Evolutionary conservation across 208 protist species (phyloP), one percentile per base, ranked within the genome.

Genomic region (Trypanosoma rangeli): DNA sequence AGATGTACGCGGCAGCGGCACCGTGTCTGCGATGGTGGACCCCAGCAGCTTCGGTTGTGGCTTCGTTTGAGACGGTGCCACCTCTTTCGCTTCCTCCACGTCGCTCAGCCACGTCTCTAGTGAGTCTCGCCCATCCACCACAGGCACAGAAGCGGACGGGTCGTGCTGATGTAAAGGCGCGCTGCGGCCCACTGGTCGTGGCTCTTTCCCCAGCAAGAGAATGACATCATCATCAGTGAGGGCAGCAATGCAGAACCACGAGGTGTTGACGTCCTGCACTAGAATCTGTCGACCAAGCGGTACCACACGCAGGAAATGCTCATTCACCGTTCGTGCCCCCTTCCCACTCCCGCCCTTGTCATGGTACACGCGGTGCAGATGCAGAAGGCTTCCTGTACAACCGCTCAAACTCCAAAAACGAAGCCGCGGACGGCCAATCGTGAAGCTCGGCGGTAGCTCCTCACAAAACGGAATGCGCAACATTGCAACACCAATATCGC

Each of bases 81-180:
- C 50, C 24, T 53, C 44, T 31, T 50, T 55, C 29, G 39, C 55
- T 3, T 54, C 42, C 49, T 78, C 63, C 49, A 84, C 53, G 20
- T 80, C 78, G 37, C 85, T 78, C 42, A 89, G 71, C 84, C 84
- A 89, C 8, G 58, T 70, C 35, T 84, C 72, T 62, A 87, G 44
- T 46, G 61, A 52, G 3, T 61, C 35, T 16, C 63, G 64, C 39
- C 50, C 68, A 3, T 9, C 52, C 22, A 48, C 66, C 55, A 28
- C 73, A 7, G 13, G 49, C 28, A n/a, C 42, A 10, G 13, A 31
- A 4, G 28, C 5, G 28, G 44, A 7, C 46, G 22, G 44, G 35
- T 77, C 56, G 5, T 74, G 37, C 48, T 35, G 0, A 9, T 18
- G 29, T 28, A 12, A 4, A 55, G 18, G 22, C 0, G 54, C 48